Conservation (phyloP, 768 basidiomycete species). For the Pulveroboletus sp. region DNA sequence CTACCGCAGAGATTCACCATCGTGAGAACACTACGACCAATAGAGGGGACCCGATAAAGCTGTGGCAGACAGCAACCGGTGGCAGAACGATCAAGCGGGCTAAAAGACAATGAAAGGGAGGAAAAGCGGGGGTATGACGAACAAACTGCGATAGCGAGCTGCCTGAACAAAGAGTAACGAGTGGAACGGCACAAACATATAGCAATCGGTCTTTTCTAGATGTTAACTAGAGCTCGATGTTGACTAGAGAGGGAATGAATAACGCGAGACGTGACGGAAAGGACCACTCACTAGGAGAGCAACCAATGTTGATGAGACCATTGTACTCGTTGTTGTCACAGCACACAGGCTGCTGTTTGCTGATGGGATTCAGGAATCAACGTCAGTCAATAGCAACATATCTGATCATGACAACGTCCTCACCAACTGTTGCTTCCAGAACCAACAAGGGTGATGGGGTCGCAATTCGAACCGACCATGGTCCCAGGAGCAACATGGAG, state of each 20-base stretch:
- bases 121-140: conserved; percentile 16
- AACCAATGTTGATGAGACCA: conserved; percentile 38
- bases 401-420: not conserved
- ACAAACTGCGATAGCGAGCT: not conserved
- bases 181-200: conserved; percentile 4
- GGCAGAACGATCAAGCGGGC: not conserved
- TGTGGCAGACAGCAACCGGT: not conserved
- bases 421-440: conserved; percentile 12
- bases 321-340: conserved; percentile 32
- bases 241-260: conserved; percentile 12
- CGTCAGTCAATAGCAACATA: not conserved
- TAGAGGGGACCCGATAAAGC: not conserved
- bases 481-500: fast-evolving
- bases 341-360: conserved; percentile 36
- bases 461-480: conserved; percentile 30
- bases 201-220: not conserved
- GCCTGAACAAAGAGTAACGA: conserved; percentile 14
- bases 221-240: conserved; percentile 5
- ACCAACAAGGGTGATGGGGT: conserved; percentile 15
- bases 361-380: conserved; percentile 6
- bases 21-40: not conserved
- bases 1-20: not conserved
- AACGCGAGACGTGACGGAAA: not conserved
- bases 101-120: not conserved
- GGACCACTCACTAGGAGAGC: conserved; percentile 32